Base-by-base conservation (phyloP, 106 monocot species). In the Acanthochlamys bracteata region DNA sequence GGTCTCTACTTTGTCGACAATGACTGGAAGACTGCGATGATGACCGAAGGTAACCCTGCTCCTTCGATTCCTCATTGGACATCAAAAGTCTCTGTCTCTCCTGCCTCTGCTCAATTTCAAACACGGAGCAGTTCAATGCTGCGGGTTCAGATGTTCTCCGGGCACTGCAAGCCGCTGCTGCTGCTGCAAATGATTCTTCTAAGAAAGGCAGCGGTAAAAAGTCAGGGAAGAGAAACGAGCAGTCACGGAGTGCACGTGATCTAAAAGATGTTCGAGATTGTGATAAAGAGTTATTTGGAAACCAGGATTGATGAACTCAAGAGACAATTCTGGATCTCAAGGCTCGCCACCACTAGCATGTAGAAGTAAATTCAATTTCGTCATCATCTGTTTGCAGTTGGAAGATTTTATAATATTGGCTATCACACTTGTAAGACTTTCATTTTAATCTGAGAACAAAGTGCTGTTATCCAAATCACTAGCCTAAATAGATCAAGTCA, bases 141-240 rank as follows among this genome's bases (percentile, higher is more conserved):
- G 45, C 20, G 46, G 72, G 72, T 13, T 64, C 72, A 14, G 72
- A 65, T 43, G 72, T 72, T 1, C 72, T 72, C 25, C 64, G 11
- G 12, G 72, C 72, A 26, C 55, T 72, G 17, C 72, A 72, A 11
- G 40, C 45, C 11, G 72, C 72, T 24, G 65, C 64, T 22, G 26
- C 61, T 15, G 39, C 22, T 24, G 61, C 27, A 6, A 53, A 15
- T 11, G 20, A 40, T n/a, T 14, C 15, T 49, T 3, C 49, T 9
- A 49, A 9, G 17, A 49, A 49, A 6, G 33, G 33, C 33, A 33
- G 33, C 33, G 33, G 33, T 6, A 33, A 33, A 6, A 33, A 33
- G 33, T 3, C 33, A 33, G 33, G 33, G 49, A 49, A 49, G 49
- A 17, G 49, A 49, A 49, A 49, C 15, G 49, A 49, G 49, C 12